A percentile compares a stretch with the other conserved stretches of the same genome.
These are phyloP conservation scores for Pulveroboletus sp. DNA, from an alignment of 1,284 basidiomycete species.

Conservation along the genomic window DNA sequence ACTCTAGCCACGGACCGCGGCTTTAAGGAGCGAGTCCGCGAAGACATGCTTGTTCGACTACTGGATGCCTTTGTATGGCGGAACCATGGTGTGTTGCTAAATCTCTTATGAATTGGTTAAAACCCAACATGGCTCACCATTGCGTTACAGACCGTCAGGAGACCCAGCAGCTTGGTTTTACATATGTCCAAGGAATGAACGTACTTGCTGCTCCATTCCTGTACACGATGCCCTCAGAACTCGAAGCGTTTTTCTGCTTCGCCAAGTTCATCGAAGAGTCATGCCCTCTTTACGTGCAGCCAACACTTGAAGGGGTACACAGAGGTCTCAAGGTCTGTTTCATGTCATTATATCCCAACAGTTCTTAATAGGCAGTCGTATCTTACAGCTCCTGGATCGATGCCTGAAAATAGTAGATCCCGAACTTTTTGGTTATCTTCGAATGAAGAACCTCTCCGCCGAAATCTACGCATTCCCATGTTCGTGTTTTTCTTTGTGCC, in stretches of 20 bases:
- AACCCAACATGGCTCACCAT: background rate
- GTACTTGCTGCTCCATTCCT: slow-evolving; percentile 96
- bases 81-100: slow-evolving; percentile 63
- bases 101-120: background rate
- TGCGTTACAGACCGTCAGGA: slow-evolving; percentile 63
- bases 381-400: slow-evolving; percentile 78
- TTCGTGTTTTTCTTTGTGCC: slow-evolving; percentile 42
- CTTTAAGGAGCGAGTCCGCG: slow-evolving; percentile 92
- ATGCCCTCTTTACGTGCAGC: slow-evolving; percentile 94
- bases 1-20: slow-evolving; percentile 93
- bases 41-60: slow-evolving; percentile 94
- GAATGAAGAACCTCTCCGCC: slow-evolving; percentile 92
- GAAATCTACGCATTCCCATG: slow-evolving; percentile 98
- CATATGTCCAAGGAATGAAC: slow-evolving; percentile 98
- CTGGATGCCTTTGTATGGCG: slow-evolving; percentile 98
- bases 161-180: slow-evolving; percentile 75
- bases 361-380: background rate
- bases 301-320: slow-evolving; percentile 93
- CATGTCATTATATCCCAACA: background rate
- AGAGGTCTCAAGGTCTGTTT: slow-evolving; percentile 81
- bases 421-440: slow-evolving; percentile 79
- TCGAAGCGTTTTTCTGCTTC: slow-evolving; percentile 97
- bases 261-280: slow-evolving; percentile 91
- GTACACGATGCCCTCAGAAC: slow-evolving; percentile 92
- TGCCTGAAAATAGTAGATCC: slow-evolving; percentile 91